phyloP scores from a whole-genome alignment of 2,329 filamentous ascomycete species.

The Pyrenophora teres region DNA sequence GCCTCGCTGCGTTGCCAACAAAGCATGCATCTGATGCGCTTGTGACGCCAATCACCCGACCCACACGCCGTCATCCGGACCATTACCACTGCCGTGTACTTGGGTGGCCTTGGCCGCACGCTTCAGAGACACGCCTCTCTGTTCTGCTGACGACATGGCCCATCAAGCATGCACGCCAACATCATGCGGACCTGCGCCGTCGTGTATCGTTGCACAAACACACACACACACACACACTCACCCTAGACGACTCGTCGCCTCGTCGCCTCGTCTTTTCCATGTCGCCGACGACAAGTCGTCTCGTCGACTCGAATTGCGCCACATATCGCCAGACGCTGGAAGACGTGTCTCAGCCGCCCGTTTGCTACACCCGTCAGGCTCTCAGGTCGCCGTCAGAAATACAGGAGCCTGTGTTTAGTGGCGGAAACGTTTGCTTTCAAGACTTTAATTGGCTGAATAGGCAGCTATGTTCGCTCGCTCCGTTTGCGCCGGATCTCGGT shows the following conservation, averaged over 20 bases:
- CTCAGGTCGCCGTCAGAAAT: no score
- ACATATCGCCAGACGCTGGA: constrained; percentile 16
- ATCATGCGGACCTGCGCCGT: constrained; percentile 30
- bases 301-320: constrained; percentile 10
- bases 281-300: constrained; percentile 5
- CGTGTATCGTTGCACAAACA: constrained; percentile 33
- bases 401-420: no score
- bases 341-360: constrained; percentile 10
- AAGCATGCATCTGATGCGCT: constrained; percentile 42
- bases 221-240: constrained; percentile 23
- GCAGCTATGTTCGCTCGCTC: constrained; percentile 32
- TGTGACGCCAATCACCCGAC: constrained; percentile 38
- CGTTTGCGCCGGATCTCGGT: constrained; percentile 70
- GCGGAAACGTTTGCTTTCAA: no score
- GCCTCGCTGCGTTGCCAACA: constrained; percentile 43
- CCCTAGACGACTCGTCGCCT: constrained; percentile 22
- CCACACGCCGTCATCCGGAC: constrained; percentile 20
- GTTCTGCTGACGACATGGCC: constrained; percentile 32
- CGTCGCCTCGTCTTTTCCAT: constrained; percentile 16
- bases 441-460: no score
- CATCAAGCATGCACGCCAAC: constrained; percentile 5
- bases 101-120: constrained; percentile 29
- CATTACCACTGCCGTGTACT: constrained; percentile 36
- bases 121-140: constrained; percentile 8
- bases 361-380: neutral